These are phyloP conservation scores for Podosphaera xanthii DNA, from an alignment of 2,329 filamentous ascomycete genomes.

Conservation along the genomic window DNA sequence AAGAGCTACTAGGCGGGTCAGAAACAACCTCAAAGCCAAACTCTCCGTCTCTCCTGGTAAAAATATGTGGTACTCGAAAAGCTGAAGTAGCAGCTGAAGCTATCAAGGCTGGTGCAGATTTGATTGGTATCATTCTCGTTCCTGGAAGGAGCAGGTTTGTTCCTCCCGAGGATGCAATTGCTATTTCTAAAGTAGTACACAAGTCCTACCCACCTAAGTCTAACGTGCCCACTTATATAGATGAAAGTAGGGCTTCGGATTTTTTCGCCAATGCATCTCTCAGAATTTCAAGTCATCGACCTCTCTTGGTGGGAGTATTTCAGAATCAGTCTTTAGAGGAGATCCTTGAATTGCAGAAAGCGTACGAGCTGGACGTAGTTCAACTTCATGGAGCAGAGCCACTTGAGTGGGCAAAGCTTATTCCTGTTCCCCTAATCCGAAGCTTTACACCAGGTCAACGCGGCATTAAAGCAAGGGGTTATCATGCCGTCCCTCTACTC, in stretches of 20 bases:
- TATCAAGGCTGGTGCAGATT: slow-evolving; percentile 67
- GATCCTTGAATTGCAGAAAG: slow-evolving; percentile 53
- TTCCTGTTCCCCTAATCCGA: slow-evolving; percentile 78
- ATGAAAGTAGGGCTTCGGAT: slow-evolving; percentile 26
- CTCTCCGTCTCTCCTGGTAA: slow-evolving; percentile 41
- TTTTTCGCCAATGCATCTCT: slow-evolving; percentile 42
- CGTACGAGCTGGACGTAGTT: slow-evolving; percentile 63
- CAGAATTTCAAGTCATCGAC: slow-evolving; percentile 30
- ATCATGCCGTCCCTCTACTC: slow-evolving; percentile 62
- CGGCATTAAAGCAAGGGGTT: slow-evolving; percentile 44
- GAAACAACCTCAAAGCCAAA: neutral
- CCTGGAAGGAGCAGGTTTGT: slow-evolving; percentile 62
- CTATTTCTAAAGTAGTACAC: slow-evolving; percentile 63
- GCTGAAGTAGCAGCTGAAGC: slow-evolving; percentile 60
- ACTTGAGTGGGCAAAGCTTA: slow-evolving; percentile 69
- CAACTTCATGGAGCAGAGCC: slow-evolving; percentile 87
- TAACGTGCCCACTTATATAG: slow-evolving; percentile 7
- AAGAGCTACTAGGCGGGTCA: slow-evolving; percentile 48
- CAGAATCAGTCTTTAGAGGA: slow-evolving; percentile 72
- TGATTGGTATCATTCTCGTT: slow-evolving; percentile 83
- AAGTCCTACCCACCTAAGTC: slow-evolving; percentile 9
- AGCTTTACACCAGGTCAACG: slow-evolving; percentile 54
- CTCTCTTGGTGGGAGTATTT: slow-evolving; percentile 82
- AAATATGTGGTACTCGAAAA: slow-evolving; percentile 83
- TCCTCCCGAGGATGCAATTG: slow-evolving; percentile 50